Evolutionary conservation across 352 stramenopile genomes (phyloP), one percentile per base, ranked within the genome.

Genomic region (Phytophthora tentaculata): DNA sequence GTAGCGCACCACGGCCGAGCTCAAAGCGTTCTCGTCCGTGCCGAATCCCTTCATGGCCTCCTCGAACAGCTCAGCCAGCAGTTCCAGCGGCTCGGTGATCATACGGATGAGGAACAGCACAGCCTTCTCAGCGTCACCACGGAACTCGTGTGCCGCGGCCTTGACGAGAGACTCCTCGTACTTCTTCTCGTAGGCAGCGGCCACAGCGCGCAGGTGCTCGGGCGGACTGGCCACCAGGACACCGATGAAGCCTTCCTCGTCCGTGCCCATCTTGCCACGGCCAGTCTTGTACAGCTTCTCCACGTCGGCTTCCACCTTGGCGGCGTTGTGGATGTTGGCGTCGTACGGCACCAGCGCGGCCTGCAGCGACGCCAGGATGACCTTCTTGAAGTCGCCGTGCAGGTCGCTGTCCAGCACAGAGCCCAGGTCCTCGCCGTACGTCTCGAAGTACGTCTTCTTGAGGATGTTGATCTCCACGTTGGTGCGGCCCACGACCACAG

Each of bases 361-460:
- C 64, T 92, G 86, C 45, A 95, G 67, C 57, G 83, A 86, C 20
- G 81, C 80, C 52, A 92, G 71, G 59, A 92, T 83, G 10, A 91
- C 74, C 74, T 85, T 91, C 71, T 88, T 76, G 68, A 90, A 88
- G 69, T 95, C 86, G 24, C 86, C 86, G 51, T 72, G 52, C n/a
- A 95, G 69, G 49, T 95, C 86, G 56, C 73, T 74, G 65, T 90
- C 76, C 32, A 93, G 57, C 51, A 76, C 74, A 19, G 83, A 76
- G 17, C 72, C 75, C 47, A 95, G 68, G 52, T 95, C 86, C 48
- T 89, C 72, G 53, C 77, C 74, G 76, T 88, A 83, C 20, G 77
- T 7, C 22, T 90, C 77, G 68, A 84, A 91, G 73, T 83, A 95
- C 0, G 84, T 87, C 75, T 93, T 91, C 81, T 95, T 95, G 26